A percentile compares a stretch with the other conserved stretches of the same genome.
phyloP scores from a whole-genome alignment of 1,284 basidiomycete genomes.

The Sanghuangporus baumii region DNA sequence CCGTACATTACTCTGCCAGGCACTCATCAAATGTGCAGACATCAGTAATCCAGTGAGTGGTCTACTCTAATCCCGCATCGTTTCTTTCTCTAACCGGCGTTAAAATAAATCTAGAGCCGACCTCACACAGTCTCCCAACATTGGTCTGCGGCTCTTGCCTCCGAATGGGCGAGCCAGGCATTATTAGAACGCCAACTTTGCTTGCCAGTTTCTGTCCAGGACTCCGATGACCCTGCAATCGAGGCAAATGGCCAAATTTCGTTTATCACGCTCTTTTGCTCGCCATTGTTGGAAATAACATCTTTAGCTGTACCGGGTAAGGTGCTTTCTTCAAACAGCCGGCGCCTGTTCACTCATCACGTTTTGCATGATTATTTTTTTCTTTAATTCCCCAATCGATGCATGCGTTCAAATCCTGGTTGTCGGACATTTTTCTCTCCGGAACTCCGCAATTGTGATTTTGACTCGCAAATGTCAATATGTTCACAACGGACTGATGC shows the following conservation, averaged over 20 bases:
- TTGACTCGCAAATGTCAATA: not conserved
- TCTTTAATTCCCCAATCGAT: not conserved
- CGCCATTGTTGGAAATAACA: constrained; percentile 76
- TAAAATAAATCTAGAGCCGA: constrained; percentile 56
- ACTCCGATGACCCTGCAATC: constrained; percentile 57
- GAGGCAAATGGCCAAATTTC: constrained; percentile 87
- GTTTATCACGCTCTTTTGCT: constrained; percentile 79
- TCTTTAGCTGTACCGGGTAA: constrained; percentile 68
- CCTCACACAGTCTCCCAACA: constrained; percentile 84
- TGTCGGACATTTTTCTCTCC: not conserved
- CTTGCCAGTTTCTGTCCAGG: constrained; percentile 68
- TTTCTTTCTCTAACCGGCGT: not conserved
- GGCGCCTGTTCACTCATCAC: not conserved
- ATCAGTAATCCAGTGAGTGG: constrained; percentile 87
- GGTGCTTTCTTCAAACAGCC: constrained; percentile 21
- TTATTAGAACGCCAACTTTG: constrained; percentile 72
- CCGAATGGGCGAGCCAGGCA: constrained; percentile 88
- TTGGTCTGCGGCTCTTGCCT: constrained; percentile 83
- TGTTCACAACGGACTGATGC: not conserved
- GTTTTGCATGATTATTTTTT: not conserved
- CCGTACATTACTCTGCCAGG: constrained; percentile 79
- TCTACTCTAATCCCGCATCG: not conserved
- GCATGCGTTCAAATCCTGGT: not conserved
- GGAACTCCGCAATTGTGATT: not conserved
- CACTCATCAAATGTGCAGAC: constrained; percentile 92